Base-by-base conservation (phyloP, 768 basidiomycete species). In the Suillus alpinus region DNA sequence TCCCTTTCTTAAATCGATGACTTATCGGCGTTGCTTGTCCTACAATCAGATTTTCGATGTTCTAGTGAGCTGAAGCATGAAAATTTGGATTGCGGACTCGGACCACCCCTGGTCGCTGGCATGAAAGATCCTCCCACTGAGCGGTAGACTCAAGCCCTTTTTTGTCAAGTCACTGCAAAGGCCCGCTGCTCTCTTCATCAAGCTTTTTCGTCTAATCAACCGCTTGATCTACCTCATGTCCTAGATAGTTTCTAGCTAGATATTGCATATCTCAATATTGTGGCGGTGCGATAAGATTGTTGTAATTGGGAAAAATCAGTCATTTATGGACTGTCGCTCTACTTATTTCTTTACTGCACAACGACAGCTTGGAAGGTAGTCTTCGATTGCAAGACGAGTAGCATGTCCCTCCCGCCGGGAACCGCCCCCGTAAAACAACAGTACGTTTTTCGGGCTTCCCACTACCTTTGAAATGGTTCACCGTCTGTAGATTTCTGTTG, bases 341-440 rank as follows among this genome's bases (percentile, higher is more conserved):
- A n/a, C 26, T 26, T 26, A 5, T 49, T 18, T 18, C 16, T 29
- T 16, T 16, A 16, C 29, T 29, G 9, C 29, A 12, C 49, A 10
- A 31, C 31, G 32, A 50, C 49, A 32, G 18, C 49, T 29, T n/a
- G 49, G 29, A 50, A 32, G 18, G 14, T 49, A 49, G 16, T 29
- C 6, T 26, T 47, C 46, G 46, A 4, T 31, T 50, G 29, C 49
- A 23, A 16, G 37, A 64, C 56, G 58, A 56, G 53, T 7, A 70
- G 61, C 63, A 37, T 57, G 2, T 59, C 50, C 18, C 63, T 65
- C 18, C 65, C 65, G 66, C 62, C 77, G 62, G 85, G 84, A 18
- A 83, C 81, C 6, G 86, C 84, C 3, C 79, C 80, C 9, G 69
- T 86, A 60, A 86, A 83, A 67, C 65, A 77, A 56, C 81, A 85